These are phyloP conservation scores for Echites panduratus DNA, from an alignment of 257 asterid species.

Conservation along the genomic window DNA sequence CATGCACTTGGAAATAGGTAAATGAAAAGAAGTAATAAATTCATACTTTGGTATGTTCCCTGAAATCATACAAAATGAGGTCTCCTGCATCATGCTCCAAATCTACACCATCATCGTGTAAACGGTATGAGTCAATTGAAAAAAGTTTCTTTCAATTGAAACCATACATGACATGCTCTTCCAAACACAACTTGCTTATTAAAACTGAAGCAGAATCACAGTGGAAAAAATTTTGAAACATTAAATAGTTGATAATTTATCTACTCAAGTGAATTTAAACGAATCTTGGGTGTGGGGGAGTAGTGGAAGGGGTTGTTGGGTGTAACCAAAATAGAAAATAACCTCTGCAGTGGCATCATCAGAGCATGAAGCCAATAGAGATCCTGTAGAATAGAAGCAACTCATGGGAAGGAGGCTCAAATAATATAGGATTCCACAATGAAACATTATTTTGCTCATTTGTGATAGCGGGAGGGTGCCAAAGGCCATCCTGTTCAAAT, in stretches of 20 bases:
- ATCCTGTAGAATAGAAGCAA: too few species aligned
- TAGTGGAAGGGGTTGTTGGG: neutral
- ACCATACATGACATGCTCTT: neutral
- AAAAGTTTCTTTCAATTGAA: neutral
- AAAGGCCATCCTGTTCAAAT: too few species aligned
- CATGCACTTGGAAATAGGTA: slow-evolving; percentile 9
- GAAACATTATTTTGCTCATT: too few species aligned
- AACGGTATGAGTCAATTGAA: slow-evolving; percentile 11
- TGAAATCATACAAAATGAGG: slow-evolving; percentile 71
- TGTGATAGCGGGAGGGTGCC: too few species aligned
- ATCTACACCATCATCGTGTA: slow-evolving; percentile 43
- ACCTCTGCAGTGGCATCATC: slow-evolving; percentile 97
- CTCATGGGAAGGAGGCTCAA: too few species aligned
- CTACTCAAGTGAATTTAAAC: neutral
- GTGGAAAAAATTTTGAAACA: neutral
- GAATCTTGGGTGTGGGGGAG: neutral
- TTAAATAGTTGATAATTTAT: neutral
- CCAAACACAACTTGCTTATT: neutral
- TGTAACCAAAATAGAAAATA: slow-evolving; percentile 1
- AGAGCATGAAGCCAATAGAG: slow-evolving; percentile 91
- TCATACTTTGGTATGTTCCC: slow-evolving; percentile 70
- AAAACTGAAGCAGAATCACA: neutral
- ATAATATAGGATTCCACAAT: too few species aligned
- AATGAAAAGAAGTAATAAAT: neutral
- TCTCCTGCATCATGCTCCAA: slow-evolving; percentile 82